Evolutionary conservation across 805 yeast species (phyloP).

Genomic region (Ogataea pilisensis): DNA sequence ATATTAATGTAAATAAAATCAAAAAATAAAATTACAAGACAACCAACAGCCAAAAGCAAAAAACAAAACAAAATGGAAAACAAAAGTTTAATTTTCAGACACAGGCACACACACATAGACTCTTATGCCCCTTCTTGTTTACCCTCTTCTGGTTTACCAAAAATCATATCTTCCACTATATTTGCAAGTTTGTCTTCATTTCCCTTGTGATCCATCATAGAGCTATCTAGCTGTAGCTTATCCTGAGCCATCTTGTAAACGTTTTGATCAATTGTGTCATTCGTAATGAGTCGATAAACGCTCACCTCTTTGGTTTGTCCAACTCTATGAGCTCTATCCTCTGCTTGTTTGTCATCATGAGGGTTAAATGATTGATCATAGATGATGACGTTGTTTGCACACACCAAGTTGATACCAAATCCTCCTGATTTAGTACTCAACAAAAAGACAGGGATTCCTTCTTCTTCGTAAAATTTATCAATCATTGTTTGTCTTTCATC

Average conservation of each 20-base stretch:
- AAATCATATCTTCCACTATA: constrained; percentile 46
- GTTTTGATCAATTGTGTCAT: constrained; percentile 82
- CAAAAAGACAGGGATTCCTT: constrained; percentile 76
- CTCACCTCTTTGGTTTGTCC: constrained; percentile 79
- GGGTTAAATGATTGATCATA: constrained; percentile 96
- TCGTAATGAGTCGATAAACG: constrained; percentile 71
- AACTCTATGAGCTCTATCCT: constrained; percentile 96
- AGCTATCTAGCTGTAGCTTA: constrained; percentile 78
- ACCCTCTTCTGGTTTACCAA: constrained; percentile 22
- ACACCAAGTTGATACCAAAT: constrained; percentile 93
- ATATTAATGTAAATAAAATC: not conserved
- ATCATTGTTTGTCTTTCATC: constrained; percentile 90
- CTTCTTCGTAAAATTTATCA: constrained; percentile 82
- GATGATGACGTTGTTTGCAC: constrained; percentile 88
- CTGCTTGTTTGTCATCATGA: constrained; percentile 98
- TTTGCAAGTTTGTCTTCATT: constrained; percentile 52
- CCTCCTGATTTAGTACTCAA: constrained; percentile 98
- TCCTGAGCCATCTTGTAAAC: constrained; percentile 83
- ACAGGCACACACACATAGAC: too few relatives aligned
- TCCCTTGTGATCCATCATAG: constrained; percentile 40
- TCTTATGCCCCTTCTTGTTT: too few relatives aligned
- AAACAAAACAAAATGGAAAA: not conserved
- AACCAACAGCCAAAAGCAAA: not conserved
- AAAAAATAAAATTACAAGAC: not conserved
- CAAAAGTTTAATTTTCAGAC: not conserved